Evolutionary conservation across 2,329 filamentous ascomycete genomes (phyloP).

Genomic region (Pseudogymnoascus sp.): DNA sequence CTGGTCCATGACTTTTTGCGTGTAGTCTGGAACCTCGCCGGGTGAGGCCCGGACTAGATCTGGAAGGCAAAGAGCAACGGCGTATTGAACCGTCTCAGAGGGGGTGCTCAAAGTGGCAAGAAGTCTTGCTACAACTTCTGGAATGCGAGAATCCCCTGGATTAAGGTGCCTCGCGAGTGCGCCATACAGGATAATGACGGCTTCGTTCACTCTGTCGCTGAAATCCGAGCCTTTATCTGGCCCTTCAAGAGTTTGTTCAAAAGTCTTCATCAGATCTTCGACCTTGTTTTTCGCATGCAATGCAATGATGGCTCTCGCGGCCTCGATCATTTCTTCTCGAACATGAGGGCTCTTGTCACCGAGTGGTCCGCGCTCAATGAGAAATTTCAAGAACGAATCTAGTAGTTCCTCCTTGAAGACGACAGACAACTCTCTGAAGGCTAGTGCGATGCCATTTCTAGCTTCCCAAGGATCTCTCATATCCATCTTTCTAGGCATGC

Average conservation of each 20-base stretch:
- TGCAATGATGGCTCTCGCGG: constrained; percentile 74
- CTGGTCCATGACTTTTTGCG: constrained; percentile 72
- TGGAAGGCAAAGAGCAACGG: constrained; percentile 87
- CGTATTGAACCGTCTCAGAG: constrained; percentile 94
- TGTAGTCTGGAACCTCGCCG: constrained; percentile 71
- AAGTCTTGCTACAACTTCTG: constrained; percentile 79
- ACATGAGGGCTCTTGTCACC: constrained; percentile 74
- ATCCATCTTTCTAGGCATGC: constrained; percentile 88
- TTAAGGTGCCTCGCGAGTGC: constrained; percentile 84
- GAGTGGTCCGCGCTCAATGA: constrained; percentile 82
- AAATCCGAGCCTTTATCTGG: constrained; percentile 75
- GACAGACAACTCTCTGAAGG: constrained; percentile 74
- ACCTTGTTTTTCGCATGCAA: constrained; percentile 74
- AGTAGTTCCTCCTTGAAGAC: constrained; percentile 63
- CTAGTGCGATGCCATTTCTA: constrained; percentile 79
- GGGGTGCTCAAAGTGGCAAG: constrained; percentile 85
- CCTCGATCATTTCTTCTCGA: constrained; percentile 84
- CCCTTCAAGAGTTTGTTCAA: constrained; percentile 80
- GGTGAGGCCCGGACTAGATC: constrained; percentile 78
- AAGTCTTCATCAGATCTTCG: constrained; percentile 84
- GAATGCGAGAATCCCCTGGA: constrained; percentile 77
- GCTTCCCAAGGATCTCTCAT: constrained; percentile 85
- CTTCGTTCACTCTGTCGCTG: constrained; percentile 88
- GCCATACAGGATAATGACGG: constrained; percentile 95
- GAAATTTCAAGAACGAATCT: constrained; percentile 72